Conservation (phyloP, 1,284 basidiomycete species). For the Chiua sp. region DNA sequence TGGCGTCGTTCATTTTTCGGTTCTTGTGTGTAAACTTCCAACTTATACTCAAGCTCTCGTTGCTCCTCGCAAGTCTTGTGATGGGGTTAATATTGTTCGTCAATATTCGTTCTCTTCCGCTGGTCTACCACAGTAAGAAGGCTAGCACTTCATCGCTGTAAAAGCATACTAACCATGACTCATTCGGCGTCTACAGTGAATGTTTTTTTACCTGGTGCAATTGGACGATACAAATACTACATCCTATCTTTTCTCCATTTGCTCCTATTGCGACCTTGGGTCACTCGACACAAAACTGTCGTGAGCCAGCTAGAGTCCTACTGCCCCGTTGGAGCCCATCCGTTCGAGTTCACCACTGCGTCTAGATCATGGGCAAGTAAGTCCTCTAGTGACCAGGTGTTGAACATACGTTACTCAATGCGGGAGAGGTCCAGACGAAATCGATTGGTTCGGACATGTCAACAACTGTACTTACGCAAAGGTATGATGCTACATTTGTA, state of each 20-base stretch:
- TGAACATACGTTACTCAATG: too few species aligned
- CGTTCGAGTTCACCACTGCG: conserved; percentile 48
- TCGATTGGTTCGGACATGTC: conserved; percentile 71
- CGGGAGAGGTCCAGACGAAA: conserved; percentile 61
- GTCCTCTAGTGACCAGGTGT: conserved; percentile 33
- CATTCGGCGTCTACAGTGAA: too few species aligned
- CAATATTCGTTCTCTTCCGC: conserved; percentile 61
- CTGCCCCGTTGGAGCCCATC: conserved; percentile 59
- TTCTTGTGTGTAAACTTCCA: not conserved
- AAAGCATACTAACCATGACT: too few species aligned
- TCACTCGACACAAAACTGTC: conserved; percentile 43
- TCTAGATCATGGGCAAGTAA: conserved; percentile 62
- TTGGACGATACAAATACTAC: conserved; percentile 27
- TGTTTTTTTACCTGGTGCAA: too few species aligned
- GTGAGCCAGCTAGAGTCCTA: conserved; percentile 51
- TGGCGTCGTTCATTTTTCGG: too few species aligned
- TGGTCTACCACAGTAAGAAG: conserved; percentile 67
- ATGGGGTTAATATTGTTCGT: conserved; percentile 47
- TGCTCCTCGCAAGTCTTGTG: conserved; percentile 2
- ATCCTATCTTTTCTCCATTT: conserved; percentile 13
- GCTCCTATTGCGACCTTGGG: conserved; percentile 42
- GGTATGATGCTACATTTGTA: too few species aligned
- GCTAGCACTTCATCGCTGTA: too few species aligned
- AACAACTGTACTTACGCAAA: conserved; percentile 77
- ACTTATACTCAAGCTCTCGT: not conserved